Evolutionary conservation across 2,329 filamentous ascomycete species (phyloP), one percentile per base, ranked within the genome.

Genomic region (Botrytis elliptica): DNA sequence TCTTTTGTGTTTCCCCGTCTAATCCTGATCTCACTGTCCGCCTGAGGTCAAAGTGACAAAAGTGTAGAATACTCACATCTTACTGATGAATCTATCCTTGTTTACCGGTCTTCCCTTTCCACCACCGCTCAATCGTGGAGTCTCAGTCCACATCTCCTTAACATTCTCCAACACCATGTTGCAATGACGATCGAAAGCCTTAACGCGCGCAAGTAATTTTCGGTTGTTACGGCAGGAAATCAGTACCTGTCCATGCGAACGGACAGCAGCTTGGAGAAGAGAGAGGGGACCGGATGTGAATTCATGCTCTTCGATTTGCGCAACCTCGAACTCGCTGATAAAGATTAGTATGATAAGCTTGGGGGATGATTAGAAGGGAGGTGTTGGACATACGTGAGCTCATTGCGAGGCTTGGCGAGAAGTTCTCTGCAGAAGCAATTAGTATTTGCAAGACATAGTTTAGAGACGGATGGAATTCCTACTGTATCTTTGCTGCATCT

Each of bases 61-160:
- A 57, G 49, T 49, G 10, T 29, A 46, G 20, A 65, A 65, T 63
- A 88, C 90, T 78, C 83, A 95, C 95, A 98, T 95, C 86, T 98
- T 98, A 88, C 93, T 97, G 81, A 98, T 96, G 84, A 98, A 98
- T 60, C 96, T 88, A 84, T 99, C 96, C 89, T 98, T 98, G 86
- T 99, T 99, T 76, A 98, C 93, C 63, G 92, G 91, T 80, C 92
- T 87, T 73, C 95, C 95, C 85, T 94, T 95, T 86, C 95, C 96
- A 77, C 95, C 95, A 77, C 91, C 92, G 36, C 92, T 90, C 81
- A 93, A 88, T 75, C 90, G 87, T 67, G 95, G 94, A 73, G 93
- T 96, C 85, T 99, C 96, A 16, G 95, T 98, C 96, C 96, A 99
- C 95, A 99, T 98, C 86, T 99, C 96, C 88, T 97, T 97, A 62